Conservation (phyloP, 305 asterid species). For the Fraxinus paxiana region DNA sequence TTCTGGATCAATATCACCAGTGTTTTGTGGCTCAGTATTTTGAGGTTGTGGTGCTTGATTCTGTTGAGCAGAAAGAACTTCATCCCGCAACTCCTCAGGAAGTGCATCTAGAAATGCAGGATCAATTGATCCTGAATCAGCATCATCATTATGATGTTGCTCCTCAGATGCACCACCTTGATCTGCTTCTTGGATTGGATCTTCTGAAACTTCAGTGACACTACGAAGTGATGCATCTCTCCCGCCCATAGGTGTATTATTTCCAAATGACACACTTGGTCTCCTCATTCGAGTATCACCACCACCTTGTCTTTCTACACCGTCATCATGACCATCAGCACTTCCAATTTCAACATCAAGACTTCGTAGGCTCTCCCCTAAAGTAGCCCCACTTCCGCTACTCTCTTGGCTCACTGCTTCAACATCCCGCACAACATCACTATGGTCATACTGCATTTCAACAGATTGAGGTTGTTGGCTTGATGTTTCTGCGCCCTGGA, state of each 20-base stretch:
- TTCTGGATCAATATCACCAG: conserved; percentile 92
- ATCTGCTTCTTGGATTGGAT: conserved; percentile 65
- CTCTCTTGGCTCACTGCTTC: conserved; percentile 99
- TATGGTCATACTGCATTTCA: conserved; percentile 71
- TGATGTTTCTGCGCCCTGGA: conserved; percentile 52
- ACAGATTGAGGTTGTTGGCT: conserved; percentile 51
- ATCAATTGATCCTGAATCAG: conserved; percentile 67
- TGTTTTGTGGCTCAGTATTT: conserved; percentile 76
- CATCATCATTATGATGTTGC: conserved; percentile 51
- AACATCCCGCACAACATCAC: conserved; percentile 71
- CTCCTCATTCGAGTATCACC: conserved; percentile 68
- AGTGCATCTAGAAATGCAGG: conserved; percentile 95
- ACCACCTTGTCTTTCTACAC: conserved; percentile 71
- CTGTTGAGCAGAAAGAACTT: conserved; percentile 92
- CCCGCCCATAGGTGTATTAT: conserved; percentile 45
- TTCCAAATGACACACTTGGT: conserved; percentile 49
- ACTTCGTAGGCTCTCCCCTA: conserved; percentile 95
- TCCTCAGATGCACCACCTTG: conserved; percentile 58
- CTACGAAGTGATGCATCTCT: conserved; percentile 79
- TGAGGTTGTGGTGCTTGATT: conserved; percentile 69
- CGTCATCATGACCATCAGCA: conserved; percentile 98
- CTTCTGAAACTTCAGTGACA: conserved; percentile 89
- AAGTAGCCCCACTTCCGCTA: conserved; percentile 92
- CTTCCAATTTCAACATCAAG: conserved; percentile 98
- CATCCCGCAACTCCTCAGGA: conserved; percentile 95